Evolutionary conservation across 2,329 filamentous ascomycete species (phyloP), one percentile per base, ranked within the genome.

Genomic region (Apiospora hydei): DNA sequence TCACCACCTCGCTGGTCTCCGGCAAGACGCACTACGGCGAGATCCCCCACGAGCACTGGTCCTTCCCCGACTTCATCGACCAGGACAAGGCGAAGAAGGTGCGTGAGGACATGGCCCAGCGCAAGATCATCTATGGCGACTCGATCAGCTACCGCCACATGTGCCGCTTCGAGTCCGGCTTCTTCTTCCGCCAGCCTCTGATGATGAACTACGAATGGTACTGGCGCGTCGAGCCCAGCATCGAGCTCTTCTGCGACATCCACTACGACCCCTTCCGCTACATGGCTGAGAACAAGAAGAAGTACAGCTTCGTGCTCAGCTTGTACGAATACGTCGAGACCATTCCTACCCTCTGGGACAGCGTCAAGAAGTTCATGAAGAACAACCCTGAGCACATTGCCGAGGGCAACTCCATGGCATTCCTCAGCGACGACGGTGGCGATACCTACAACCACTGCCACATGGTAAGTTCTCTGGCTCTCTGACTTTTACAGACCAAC

Each of bases 151-250:
- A 99, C 87, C 92, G 96, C 75, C 97, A 99, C 87, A 99, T 99
- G 96, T 99, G 96, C 85, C 94, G 96, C 75, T 99, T 98, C 81
- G 96, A 99, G 84, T 98, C 96, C 10, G 96, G 96, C 51, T 99
- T 99, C 88, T 99, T 99, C 89, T 99, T 98, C 90, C 94, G 93
- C 74, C 96, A 99, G 82, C 89, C 91, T 43, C 85, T 98, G 77
- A 95, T 99, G 94, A 85, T 94, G 82, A 95, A 98, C 82, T 99
- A 97, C 84, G 96, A 99, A 81, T 99, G 94, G 90, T 99, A 99
- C 89, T 99, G 96, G 96, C 94, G 97, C 77, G 96, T 99, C 18
- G 96, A 99, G 88, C 96, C 96, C 78, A 96, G 94, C 84, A 91
- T 99, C 81, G 94, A 98, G 86, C 92, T 99, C 74, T 98, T 91